Evolutionary conservation across 2,329 filamentous ascomycete genomes (phyloP).

Genomic region (Dothideomycetidae sp.): DNA sequence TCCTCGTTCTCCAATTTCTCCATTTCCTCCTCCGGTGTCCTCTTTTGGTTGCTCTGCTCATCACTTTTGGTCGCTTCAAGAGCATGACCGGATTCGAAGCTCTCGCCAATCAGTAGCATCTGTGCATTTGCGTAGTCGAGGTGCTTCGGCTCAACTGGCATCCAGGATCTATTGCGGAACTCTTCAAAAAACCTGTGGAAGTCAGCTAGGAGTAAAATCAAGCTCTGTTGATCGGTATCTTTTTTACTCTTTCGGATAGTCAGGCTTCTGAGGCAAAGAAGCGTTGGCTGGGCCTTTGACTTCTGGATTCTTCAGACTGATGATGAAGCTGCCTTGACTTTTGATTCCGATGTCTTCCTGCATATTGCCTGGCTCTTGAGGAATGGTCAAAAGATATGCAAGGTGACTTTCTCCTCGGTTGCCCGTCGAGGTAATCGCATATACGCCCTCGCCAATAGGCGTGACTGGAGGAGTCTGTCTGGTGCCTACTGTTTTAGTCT

Average conservation of each 20-base stretch:
- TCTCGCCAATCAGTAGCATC: conserved; percentile 64
- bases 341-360: conserved; percentile 62
- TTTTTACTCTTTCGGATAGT: conserved; percentile 57
- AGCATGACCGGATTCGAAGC: conserved; percentile 41
- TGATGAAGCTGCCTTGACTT: conserved; percentile 59
- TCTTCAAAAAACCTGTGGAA: conserved; percentile 45
- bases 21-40: conserved; percentile 54
- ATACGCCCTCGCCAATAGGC: conserved; percentile 73
- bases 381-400: conserved; percentile 65
- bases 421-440: conserved; percentile 59
- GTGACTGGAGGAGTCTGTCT: conserved; percentile 55
- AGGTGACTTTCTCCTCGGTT: conserved; percentile 50
- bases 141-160: conserved; percentile 56
- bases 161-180: conserved; percentile 61
- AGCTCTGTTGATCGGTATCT: no score
- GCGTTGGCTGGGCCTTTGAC: conserved; percentile 50
- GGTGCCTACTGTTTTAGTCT: conserved; percentile 60
- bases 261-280: conserved; percentile 47
- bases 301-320: conserved; percentile 69
- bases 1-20: conserved; percentile 66
- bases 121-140: conserved; percentile 63
- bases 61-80: conserved; percentile 43
- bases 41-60: conserved; percentile 40
- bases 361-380: conserved; percentile 52
- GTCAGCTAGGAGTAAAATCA: no score